These are phyloP conservation scores for Copromyces sp. DNA, from an alignment of 495 filamentous ascomycete species.

Conservation along the genomic window DNA sequence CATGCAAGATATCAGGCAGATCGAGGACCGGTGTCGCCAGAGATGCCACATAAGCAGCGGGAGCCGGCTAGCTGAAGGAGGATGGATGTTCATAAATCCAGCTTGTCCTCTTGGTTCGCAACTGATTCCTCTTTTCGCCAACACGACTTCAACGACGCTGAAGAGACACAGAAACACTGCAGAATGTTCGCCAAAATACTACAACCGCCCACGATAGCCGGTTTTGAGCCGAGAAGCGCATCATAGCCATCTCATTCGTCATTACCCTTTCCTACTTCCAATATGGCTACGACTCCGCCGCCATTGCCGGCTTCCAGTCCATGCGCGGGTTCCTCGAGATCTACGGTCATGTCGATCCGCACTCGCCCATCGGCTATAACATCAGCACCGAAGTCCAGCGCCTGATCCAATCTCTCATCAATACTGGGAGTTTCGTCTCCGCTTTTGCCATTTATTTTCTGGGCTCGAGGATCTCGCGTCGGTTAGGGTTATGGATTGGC, in stretches of 20 bases:
- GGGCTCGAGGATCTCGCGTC: constrained; percentile 35
- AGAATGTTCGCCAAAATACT: background rate
- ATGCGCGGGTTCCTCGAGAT: constrained; percentile 39
- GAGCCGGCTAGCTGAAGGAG: background rate
- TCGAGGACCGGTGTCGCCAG: background rate
- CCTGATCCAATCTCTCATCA: constrained; percentile 33
- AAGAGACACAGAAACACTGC: background rate
- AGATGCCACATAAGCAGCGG: background rate
- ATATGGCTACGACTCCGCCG: constrained; percentile 34
- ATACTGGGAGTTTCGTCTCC: constrained; percentile 30
- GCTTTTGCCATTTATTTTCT: constrained; percentile 29
- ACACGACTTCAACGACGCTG: background rate
- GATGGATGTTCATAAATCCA: background rate
- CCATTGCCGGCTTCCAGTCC: constrained; percentile 30
- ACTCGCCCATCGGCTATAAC: constrained; percentile 19
- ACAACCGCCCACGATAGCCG: background rate
- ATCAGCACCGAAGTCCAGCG: constrained; percentile 30
- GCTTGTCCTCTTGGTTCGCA: background rate
- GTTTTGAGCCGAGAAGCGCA: constrained; percentile 18
- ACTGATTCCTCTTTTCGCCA: background rate
- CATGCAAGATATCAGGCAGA: background rate
- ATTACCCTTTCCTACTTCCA: constrained; percentile 27
- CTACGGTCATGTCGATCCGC: constrained; percentile 33
- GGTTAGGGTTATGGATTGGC: constrained; percentile 35
- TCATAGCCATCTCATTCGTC: constrained; percentile 20